Conservation (phyloP, 2,329 filamentous ascomycete genomes). For the Taxawa tesnikishii region DNA sequence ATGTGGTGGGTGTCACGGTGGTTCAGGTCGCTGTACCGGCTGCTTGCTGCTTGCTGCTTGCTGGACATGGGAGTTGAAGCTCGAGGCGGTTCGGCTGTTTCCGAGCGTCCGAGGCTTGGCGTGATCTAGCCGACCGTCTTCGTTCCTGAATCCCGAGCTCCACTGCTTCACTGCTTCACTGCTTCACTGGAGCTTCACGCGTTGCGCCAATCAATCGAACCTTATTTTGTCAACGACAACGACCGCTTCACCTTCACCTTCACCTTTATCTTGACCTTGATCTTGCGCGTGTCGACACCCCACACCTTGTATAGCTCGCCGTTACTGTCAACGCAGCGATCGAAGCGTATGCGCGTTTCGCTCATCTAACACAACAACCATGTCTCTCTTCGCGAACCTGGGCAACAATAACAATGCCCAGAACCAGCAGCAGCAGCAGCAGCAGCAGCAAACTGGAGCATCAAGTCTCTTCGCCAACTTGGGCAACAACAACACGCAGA, state of each 20-base stretch:
- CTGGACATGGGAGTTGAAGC: constrained; percentile 4
- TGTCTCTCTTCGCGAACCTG: constrained; percentile 6
- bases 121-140: neutral
- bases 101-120: constrained; percentile 1
- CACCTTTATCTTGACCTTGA: neutral
- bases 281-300: too few species aligned
- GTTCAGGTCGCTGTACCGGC: neutral
- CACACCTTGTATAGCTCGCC: constrained; percentile 3
- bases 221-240: too few species aligned
- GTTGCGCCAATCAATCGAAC: too few species aligned
- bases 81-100: constrained; percentile 4
- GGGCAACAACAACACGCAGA: constrained; percentile 9
- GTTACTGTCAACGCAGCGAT: neutral
- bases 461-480: constrained; percentile 6
- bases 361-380: constrained; percentile 2
- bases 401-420: constrained; percentile 6
- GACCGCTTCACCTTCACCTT: neutral
- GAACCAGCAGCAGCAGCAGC: constrained; percentile 13
- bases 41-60: constrained; percentile 3
- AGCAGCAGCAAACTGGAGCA: constrained; percentile 8
- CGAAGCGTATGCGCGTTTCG: neutral
- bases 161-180: too few species aligned
- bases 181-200: too few species aligned
- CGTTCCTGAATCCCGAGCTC: too few species aligned
- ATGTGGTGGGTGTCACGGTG: constrained; percentile 9